These are phyloP conservation scores for Cystobasidiaceae sp. DNA, from an alignment of 1,284 basidiomycete genomes.

Conservation along the genomic window DNA sequence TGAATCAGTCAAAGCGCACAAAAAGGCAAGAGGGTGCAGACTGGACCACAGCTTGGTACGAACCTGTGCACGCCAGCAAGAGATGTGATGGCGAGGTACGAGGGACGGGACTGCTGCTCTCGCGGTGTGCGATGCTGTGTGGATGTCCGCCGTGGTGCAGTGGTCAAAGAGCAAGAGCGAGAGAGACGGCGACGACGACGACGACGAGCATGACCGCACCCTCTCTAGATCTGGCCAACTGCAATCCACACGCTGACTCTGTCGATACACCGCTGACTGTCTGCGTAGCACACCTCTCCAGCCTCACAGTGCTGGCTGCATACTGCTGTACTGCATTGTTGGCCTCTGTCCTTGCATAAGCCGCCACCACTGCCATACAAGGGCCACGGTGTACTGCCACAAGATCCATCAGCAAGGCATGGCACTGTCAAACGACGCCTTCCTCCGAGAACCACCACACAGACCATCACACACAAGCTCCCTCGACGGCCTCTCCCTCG, in stretches of 20 bases:
- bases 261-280: background rate
- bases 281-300: no score
- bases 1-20: background rate
- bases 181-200: no score
- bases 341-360: background rate
- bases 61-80: background rate
- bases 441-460: conserved; percentile 1
- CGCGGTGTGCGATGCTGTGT: no score
- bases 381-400: background rate
- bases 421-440: background rate
- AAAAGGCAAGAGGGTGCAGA: background rate
- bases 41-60: background rate
- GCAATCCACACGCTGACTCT: background rate
- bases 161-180: no score
- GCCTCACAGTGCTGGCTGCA: background rate
- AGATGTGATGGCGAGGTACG: background rate
- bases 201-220: no score
- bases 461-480: conserved; percentile 11
- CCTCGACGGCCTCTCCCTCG: background rate
- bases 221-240: background rate
- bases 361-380: background rate
- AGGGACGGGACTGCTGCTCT: no score
- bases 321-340: background rate
- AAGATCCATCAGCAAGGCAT: background rate
- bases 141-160: no score